Base-by-base conservation (phyloP, 164 flowering plant genomes). In the Vitis amurensis region DNA sequence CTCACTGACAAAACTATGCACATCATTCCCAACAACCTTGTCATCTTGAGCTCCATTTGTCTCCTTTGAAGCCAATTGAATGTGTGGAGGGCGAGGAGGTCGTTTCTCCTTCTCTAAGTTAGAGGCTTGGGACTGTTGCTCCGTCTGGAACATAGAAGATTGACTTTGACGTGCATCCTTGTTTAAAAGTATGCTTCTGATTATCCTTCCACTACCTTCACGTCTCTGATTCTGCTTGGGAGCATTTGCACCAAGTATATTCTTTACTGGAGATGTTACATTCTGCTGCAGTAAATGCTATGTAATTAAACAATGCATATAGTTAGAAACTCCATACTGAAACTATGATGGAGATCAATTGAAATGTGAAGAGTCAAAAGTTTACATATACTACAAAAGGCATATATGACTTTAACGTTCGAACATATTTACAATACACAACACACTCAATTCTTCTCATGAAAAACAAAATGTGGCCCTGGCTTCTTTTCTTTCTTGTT, bases 131-230 rank as follows among this genome's bases (percentile, higher is more conserved):
- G 62, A 50, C 61, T 79, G 84, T 61, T 81, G 87, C 70, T 88
- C 94, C 70, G 88, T 73, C 31, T 78, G 88, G 60, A 67, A 62
- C 0, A 44, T 59, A n/a, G 81, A 74, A 58, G 85, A 68, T 63
- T 76, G 89, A 77, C 47, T 64, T 61, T 80, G 86, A 16, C 78
- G 88, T 48, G 76, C 49, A 62, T 91, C 92, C 77, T 83, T 91
- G 80, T 85, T 88, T 29, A 84, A 59, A 11, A 85, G 87, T 76
- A 90, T 87, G 77, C 85, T 77, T 78, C 84, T 87, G 76, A 91
- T 80, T 19, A 86, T 79, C 78, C 78, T 85, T 57, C 92, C 91
- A 82, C 86, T 79, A 57, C 79, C 80, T 75, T 94, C 93, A 65
- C 82, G 90, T 17, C 83, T 82, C 72, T 84, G 89, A 69, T 69